Evolutionary conservation across 176 grass and related monocot species (phyloP).

Genomic region (Triticum timopheevii): DNA sequence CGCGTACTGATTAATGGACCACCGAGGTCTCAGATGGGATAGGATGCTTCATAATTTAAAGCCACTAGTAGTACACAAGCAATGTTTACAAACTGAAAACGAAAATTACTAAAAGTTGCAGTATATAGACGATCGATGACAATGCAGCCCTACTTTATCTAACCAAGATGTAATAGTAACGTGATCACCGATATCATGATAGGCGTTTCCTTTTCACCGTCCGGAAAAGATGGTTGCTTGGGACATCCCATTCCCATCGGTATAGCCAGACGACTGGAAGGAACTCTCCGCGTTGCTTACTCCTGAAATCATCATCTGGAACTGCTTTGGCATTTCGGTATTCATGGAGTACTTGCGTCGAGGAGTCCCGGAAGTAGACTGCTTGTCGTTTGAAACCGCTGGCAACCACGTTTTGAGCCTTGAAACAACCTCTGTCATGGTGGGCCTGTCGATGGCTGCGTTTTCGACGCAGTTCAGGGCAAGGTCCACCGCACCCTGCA

Average conservation of each 20-base stretch:
- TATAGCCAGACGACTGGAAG: neutral
- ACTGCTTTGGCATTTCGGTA: neutral
- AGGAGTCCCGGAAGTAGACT: neutral
- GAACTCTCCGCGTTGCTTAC: neutral
- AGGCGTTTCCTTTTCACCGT: neutral
- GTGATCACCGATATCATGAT: too few species aligned
- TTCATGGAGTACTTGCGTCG: neutral
- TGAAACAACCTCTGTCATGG: too few species aligned
- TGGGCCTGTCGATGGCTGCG: neutral
- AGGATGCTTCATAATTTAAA: neutral
- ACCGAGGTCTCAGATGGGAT: neutral
- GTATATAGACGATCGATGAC: neutral
- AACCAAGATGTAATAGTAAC: neutral
- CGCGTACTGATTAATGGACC: neutral
- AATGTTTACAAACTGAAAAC: neutral
- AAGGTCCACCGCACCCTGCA: constrained; percentile 14
- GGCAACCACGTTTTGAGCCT: too few species aligned
- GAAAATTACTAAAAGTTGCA: neutral
- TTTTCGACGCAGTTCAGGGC: constrained; percentile 4
- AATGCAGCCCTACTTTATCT: neutral
- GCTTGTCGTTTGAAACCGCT: neutral
- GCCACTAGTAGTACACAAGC: neutral
- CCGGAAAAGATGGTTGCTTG: neutral
- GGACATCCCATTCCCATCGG: neutral
- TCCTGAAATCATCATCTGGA: neutral